A percentile compares a stretch with the other conserved stretches of the same genome.
Evolutionary conservation across 768 basidiomycete species (phyloP).

Genomic region (Agaricus sinodeliciosus): DNA sequence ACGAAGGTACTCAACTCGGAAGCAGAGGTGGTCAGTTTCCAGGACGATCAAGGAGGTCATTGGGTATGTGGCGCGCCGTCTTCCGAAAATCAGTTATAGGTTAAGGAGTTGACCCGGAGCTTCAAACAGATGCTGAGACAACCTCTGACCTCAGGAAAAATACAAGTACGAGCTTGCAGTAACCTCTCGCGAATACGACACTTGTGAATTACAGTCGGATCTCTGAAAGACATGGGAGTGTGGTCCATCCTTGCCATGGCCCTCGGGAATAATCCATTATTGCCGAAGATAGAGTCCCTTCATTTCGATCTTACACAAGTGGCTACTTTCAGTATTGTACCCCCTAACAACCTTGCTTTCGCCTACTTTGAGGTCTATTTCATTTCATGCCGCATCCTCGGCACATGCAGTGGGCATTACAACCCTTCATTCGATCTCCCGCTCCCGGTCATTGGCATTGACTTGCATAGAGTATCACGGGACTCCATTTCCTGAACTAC

Average conservation of each 20-base stretch:
- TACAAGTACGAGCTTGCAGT: background rate
- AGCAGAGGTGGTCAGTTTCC: background rate
- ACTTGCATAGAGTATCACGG: background rate
- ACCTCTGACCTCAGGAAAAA: background rate
- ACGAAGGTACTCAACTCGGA: background rate
- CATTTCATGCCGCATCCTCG: background rate
- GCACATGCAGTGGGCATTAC: background rate
- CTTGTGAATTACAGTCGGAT: background rate
- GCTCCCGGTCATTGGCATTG: background rate
- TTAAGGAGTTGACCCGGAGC: background rate
- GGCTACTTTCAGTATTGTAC: background rate
- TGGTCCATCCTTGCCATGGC: background rate
- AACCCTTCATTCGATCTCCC: background rate
- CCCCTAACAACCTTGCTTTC: background rate
- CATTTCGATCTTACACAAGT: background rate
- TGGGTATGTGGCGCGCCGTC: background rate
- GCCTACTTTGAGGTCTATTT: background rate
- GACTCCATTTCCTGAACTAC: background rate
- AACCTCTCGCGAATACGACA: conserved; percentile 1
- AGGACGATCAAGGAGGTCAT: background rate
- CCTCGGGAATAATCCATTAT: background rate
- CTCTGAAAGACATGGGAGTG: background rate
- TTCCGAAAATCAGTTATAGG: background rate
- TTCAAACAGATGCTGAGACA: background rate
- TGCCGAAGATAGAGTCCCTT: background rate